Evolutionary conservation across 1,139 yeast species (phyloP).

Genomic region (Blastobotrys apis): DNA sequence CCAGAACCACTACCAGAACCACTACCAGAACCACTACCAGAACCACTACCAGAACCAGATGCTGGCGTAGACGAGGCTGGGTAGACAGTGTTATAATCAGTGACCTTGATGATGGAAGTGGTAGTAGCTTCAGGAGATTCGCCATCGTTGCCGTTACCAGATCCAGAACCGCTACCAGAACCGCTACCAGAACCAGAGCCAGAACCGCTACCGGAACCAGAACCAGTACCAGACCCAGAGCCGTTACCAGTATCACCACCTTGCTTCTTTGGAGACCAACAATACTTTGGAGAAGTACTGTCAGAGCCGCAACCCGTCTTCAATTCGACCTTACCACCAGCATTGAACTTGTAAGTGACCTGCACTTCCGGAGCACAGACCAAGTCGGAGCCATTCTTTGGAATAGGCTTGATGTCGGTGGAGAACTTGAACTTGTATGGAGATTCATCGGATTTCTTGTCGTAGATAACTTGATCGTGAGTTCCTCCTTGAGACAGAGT

Average conservation of each 20-base stretch:
- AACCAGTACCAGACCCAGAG: background rate
- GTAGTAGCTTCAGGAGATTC: background rate
- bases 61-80: background rate
- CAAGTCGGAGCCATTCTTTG: background rate
- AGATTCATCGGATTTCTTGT: background rate
- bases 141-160: constrained; percentile 1
- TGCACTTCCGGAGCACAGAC: constrained; percentile 8
- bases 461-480: constrained; percentile 2
- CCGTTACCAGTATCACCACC: constrained; percentile 1
- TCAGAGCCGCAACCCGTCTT: constrained; percentile 5
- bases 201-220: background rate
- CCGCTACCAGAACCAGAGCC: background rate
- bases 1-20: background rate
- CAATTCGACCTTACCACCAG: background rate
- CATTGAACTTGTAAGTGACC: background rate
- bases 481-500: background rate
- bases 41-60: constrained; percentile 2
- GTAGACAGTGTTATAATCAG: background rate
- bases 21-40: constrained; percentile 3
- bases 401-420: background rate
- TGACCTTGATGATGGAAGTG: background rate
- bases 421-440: background rate
- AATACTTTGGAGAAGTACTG: constrained; percentile 1
- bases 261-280: constrained; percentile 5
- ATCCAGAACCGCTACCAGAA: background rate